Percentiles rank a stretch among this genome's conserved stretches.
Evolutionary conservation across 2,329 filamentous ascomycete genomes (phyloP).

Genomic region (Exophiala viscosa): DNA sequence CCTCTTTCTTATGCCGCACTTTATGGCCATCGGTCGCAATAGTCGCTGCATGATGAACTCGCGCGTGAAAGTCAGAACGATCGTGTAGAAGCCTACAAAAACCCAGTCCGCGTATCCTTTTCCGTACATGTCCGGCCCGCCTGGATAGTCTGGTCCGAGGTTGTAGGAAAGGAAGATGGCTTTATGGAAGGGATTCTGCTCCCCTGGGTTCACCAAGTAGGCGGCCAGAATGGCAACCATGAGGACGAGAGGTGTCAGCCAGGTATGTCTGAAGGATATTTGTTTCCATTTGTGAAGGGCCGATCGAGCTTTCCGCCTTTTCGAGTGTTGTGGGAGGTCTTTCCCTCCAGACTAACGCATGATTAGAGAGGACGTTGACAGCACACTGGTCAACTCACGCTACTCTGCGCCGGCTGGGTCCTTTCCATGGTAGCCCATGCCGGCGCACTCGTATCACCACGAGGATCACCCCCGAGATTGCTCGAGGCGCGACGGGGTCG

Average conservation of each 20-base stretch:
- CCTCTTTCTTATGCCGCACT: slow-evolving; percentile 61
- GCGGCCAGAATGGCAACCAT: slow-evolving; percentile 57
- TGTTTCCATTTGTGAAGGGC: slow-evolving; percentile 42
- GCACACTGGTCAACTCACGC: slow-evolving; percentile 11
- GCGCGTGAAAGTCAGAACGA: slow-evolving; percentile 80
- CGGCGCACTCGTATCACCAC: slow-evolving; percentile 45
- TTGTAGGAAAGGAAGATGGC: slow-evolving; percentile 84
- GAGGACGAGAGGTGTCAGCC: slow-evolving; percentile 64
- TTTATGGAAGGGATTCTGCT: slow-evolving; percentile 68
- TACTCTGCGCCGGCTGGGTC: slow-evolving; percentile 31
- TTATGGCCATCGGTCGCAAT: slow-evolving; percentile 66
- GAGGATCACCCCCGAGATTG: slow-evolving; percentile 45
- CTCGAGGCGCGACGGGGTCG: slow-evolving; percentile 42
- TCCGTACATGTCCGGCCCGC: slow-evolving; percentile 62
- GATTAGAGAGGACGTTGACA: slow-evolving; percentile 3
- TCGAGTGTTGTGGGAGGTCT: slow-evolving; percentile 36
- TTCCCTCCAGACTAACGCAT: slow-evolving; percentile 20
- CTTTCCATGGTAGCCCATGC: slow-evolving; percentile 45
- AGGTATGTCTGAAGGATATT: slow-evolving; percentile 45
- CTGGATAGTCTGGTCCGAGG: slow-evolving; percentile 51
- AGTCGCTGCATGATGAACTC: slow-evolving; percentile 88
- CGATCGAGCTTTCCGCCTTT: slow-evolving; percentile 44
- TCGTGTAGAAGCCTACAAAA: slow-evolving; percentile 77
- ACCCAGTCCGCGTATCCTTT: slow-evolving; percentile 76
- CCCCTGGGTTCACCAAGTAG: slow-evolving; percentile 68